Evolutionary conservation across 768 basidiomycete genomes (phyloP), one percentile per base, ranked within the genome.

Genomic region (Termitomyces sp.): DNA sequence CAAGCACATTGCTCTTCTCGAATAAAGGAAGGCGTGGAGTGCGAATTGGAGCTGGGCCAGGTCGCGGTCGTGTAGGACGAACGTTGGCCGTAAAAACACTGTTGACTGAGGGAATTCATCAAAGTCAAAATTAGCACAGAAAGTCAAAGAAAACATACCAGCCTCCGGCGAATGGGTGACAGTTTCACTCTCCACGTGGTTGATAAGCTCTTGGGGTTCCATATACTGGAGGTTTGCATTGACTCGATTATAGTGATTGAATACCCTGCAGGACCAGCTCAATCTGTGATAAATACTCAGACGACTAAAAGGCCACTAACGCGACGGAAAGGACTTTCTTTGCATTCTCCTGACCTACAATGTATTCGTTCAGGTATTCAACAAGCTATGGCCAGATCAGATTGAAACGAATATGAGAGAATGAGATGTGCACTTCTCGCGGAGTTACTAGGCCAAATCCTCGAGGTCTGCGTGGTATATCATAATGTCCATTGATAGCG

Each of bases 241-340:
- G 5, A 93, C 86, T 43, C 94, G 89, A 66, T 89, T 94, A 68
- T 94, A 97, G 70, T 97, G 95, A 63, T 97, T 96, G 78, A 87
- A 97, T 1, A 96, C 92, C 33, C 94, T 96, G 50, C 41, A 37
- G 57, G 37, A 57, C 49, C 50, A 15, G 41, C 31, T 60, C 30
- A 46, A n/a, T 50, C 3, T n/a, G 15, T 56, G 21, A 50, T 28
- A 3, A n/a, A 51, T 26, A 23, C 49, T 50, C 57, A 48, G 46
- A 3, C n/a, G 35, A 33, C 35, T 35, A 17, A 31, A 47, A 35
- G 37, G 28, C 48, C 44, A 83, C 92, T 68, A 72, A 94, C 93
- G 94, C 95, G 47, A 98, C 95, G 38, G 92, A 90, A 33, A 98
- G 80, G 23, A 91, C 87, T 67, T 94, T 93, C 82, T 98, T 98